Base-by-base conservation (phyloP, 345 rosid species). In the Capsella bursapastoris region DNA sequence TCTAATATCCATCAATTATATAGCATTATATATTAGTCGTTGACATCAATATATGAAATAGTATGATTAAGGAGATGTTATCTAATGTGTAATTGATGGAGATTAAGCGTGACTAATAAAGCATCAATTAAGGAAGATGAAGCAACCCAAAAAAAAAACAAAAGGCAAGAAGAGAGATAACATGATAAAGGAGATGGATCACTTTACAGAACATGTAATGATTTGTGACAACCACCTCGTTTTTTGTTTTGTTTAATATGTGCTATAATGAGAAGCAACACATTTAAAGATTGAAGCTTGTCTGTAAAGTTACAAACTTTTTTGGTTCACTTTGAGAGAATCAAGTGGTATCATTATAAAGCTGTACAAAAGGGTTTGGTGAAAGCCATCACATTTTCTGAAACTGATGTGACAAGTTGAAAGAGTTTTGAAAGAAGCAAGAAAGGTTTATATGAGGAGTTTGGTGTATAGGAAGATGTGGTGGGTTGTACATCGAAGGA, bases 161-260 rank as follows among this genome's bases (percentile, higher is more conserved):
- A 64, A 55, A 64, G 48, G 28, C 14, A 66, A 50, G 69, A 72
- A 44, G 68, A 72, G 55, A 43, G 63, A 64, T 70, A 77, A 14
- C 62, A 77, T 64, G 67, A 71, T 43, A 64, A 59, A 52, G 49
- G 65, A 53, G 8, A 49, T 38, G 35, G 65, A 22, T 0, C 29
- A 52, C 81, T 78, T 78, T 78, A 72, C 81, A 78, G 77, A 66
- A 66, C 77, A 78, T 72, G 69, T 72, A 59, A 71, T 71, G 68
- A 78, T 71, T 64, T 71, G 65, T 60, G 81, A 72, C 77, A 59
- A 72, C 73, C 73, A 78, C 73, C 77, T 71, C 62, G 55, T 57
- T 40, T 76, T 68, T 45, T 14, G 25, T 22, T 22, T 22, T 22
- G 25, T 25, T 5, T 50, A 14, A 27, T 52, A 44, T 69, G 43